Evolutionary conservation across 2,329 filamentous ascomycete genomes (phyloP).

Genomic region (Aspergillus sclerotialis): DNA sequence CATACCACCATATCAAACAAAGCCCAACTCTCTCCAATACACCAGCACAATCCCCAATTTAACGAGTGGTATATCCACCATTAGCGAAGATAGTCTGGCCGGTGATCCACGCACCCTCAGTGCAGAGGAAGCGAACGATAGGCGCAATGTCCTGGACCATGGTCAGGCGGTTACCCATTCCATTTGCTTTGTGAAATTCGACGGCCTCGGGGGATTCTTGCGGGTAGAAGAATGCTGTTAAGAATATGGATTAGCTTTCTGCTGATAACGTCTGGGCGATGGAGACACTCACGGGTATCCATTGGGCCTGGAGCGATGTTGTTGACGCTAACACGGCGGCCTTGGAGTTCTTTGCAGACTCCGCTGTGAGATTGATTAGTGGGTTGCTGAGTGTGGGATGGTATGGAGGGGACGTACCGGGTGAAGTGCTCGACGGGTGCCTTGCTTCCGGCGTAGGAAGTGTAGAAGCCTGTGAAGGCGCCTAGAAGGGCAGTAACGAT

Average conservation of each 20-base stretch:
- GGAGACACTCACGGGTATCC: slow-evolving; percentile 37
- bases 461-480: slow-evolving; percentile 42
- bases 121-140: slow-evolving; percentile 38
- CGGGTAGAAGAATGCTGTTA: slow-evolving; percentile 39
- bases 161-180: slow-evolving; percentile 36
- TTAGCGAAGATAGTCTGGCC: slow-evolving; percentile 46
- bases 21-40: too few species aligned
- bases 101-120: slow-evolving; percentile 41
- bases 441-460: slow-evolving; percentile 46
- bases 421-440: slow-evolving; percentile 56
- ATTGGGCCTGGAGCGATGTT: slow-evolving; percentile 49
- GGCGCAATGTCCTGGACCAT: slow-evolving; percentile 41
- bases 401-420: slow-evolving; percentile 31
- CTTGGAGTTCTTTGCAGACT: slow-evolving; percentile 50
- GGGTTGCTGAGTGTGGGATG: background rate
- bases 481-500: slow-evolving; percentile 41
- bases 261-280: background rate
- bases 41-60: too few species aligned
- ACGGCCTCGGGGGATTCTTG: slow-evolving; percentile 39
- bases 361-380: slow-evolving; percentile 15
- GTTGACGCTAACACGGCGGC: slow-evolving; percentile 47
- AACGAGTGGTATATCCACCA: slow-evolving; percentile 42
- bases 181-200: slow-evolving; percentile 40
- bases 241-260: slow-evolving; percentile 1
- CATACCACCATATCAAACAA: too few species aligned